These are phyloP conservation scores for Lecanicillium sp. DNA, from an alignment of 2,329 filamentous ascomycete genomes.

Conservation along the genomic window DNA sequence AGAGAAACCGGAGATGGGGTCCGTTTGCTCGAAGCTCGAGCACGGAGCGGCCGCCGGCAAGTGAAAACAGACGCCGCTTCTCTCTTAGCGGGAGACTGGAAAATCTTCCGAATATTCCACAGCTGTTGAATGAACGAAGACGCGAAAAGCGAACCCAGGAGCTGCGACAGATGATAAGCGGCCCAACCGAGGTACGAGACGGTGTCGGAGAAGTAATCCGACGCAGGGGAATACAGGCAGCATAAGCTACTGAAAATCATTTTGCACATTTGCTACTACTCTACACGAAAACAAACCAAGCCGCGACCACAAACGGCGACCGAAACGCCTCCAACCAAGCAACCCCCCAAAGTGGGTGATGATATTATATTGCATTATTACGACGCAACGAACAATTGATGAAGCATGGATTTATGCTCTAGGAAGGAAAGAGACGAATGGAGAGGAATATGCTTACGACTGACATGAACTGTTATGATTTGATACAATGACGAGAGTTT, in stretches of 20 bases:
- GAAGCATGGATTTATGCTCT: not conserved
- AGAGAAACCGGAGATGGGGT: not conserved
- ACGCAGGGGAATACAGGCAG: conserved; percentile 14
- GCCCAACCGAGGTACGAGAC: conserved; percentile 49
- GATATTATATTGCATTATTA: not conserved
- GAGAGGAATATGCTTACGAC: not conserved
- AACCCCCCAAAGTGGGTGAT: not conserved
- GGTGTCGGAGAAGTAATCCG: conserved; percentile 51
- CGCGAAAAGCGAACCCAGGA: conserved; percentile 52
- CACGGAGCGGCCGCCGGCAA: conserved; percentile 2
- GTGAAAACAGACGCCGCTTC: conserved; percentile 17
- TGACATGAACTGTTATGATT: not conserved
- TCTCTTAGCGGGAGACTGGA: conserved; percentile 42
- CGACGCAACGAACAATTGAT: not conserved
- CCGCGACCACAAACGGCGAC: no score
- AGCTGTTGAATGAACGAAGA: conserved; percentile 48
- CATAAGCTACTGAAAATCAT: no score
- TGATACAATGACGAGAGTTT: no score
- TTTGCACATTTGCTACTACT: no score
- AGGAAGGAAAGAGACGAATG: not conserved
- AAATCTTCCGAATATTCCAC: conserved; percentile 44
- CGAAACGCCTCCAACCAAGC: no score
- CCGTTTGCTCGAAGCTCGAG: not conserved
- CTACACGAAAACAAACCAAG: no score
- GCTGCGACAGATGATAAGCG: conserved; percentile 52